Conservation (phyloP, 2,329 filamentous ascomycete genomes). For the Lasiodiplodia citricola region DNA sequence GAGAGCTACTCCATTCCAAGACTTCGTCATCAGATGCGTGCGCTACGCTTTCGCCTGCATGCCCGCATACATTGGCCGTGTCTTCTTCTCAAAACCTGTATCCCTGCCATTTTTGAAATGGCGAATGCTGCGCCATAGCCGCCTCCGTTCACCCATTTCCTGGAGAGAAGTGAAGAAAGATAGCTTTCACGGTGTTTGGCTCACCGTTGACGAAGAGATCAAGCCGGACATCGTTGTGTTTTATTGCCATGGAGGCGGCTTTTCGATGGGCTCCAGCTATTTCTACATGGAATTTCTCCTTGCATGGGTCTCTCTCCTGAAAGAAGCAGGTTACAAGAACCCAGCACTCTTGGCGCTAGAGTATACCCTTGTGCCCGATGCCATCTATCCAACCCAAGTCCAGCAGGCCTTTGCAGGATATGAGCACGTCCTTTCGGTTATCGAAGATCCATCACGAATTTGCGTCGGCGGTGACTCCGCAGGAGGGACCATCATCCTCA, state of each 20-base stretch:
- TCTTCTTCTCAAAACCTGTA: conserved; percentile 79
- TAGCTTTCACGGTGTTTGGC: conserved; percentile 70
- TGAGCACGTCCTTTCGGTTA: conserved; percentile 67
- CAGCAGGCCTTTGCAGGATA: conserved; percentile 74
- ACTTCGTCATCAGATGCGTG: conserved; percentile 77
- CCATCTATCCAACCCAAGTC: conserved; percentile 74
- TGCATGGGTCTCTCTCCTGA: conserved; percentile 70
- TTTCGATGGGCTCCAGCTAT: conserved; percentile 79
- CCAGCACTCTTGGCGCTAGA: conserved; percentile 81
- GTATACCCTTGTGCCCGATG: conserved; percentile 79
- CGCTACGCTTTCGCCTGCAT: conserved; percentile 77
- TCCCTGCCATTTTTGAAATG: conserved; percentile 76
- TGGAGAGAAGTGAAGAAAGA: conserved; percentile 66
- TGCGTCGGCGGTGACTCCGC: conserved; percentile 81
- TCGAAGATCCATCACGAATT: conserved; percentile 63
- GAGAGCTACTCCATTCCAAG: conserved; percentile 74
- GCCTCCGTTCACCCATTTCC: conserved; percentile 64
- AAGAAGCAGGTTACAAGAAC: conserved; percentile 69
- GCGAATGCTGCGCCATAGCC: conserved; percentile 75
- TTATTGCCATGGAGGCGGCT: conserved; percentile 83
- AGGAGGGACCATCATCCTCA: conserved; percentile 74
- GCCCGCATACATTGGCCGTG: conserved; percentile 69
- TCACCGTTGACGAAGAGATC: conserved; percentile 63
- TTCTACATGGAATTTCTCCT: conserved; percentile 87
- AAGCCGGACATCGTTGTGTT: conserved; percentile 79